Evolutionary conservation across 192 early-diverging fungal species (phyloP).

Genomic region (Phycomyces blakesleeanus): DNA sequence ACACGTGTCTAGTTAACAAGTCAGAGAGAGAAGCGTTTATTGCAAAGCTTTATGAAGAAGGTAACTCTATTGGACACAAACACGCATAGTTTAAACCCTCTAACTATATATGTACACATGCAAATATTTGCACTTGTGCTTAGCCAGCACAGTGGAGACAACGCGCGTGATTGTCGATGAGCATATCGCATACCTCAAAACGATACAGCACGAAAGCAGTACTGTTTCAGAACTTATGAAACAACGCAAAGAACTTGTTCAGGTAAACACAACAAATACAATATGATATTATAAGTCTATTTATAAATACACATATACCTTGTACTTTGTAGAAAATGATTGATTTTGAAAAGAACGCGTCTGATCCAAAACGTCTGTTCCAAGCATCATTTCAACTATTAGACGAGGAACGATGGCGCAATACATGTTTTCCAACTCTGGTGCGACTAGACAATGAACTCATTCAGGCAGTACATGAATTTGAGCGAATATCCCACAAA

Average conservation of each 20-base stretch:
- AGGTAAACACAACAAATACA: constrained; percentile 27
- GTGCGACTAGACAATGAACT: constrained; percentile 60
- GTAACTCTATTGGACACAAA: constrained; percentile 15
- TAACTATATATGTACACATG: background rate
- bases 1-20: constrained; percentile 38
- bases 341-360: constrained; percentile 73
- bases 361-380: constrained; percentile 70
- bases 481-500: constrained; percentile 41
- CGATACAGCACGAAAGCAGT: constrained; percentile 16
- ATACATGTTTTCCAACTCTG: constrained; percentile 70
- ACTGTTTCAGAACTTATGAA: constrained; percentile 42
- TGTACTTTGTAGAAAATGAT: constrained; percentile 54
- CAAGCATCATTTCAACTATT: constrained; percentile 72
- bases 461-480: constrained; percentile 44
- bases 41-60: constrained; percentile 30
- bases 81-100: background rate
- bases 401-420: constrained; percentile 80
- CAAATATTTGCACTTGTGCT: background rate
- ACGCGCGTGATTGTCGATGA: constrained; percentile 26
- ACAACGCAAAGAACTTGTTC: constrained; percentile 42
- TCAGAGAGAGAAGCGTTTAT: constrained; percentile 41
- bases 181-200: constrained; percentile 23
- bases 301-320: too few species aligned
- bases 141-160: constrained; percentile 25
- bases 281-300: background rate